phyloP scores from a whole-genome alignment of 495 filamentous ascomycete genomes.

The Penicillium cosmopolitanum region DNA sequence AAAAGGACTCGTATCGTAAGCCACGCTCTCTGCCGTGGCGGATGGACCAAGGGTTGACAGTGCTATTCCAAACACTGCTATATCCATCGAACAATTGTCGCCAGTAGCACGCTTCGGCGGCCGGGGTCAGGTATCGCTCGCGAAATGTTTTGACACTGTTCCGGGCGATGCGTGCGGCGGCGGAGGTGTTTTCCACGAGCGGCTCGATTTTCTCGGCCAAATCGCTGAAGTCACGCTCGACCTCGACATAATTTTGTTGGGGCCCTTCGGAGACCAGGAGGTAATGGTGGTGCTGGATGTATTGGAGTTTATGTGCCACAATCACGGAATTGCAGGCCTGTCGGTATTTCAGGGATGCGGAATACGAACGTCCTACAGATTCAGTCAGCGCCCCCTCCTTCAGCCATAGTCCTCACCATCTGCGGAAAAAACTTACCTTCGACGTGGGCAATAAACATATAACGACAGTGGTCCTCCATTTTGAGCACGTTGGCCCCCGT shows the following conservation, averaged over 20 bases:
- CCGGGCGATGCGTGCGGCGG: conserved; percentile 56
- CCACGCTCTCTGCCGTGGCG: conserved; percentile 30
- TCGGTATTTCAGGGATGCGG: conserved; percentile 60
- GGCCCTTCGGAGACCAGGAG: conserved; percentile 50
- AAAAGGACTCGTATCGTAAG: conserved; percentile 46
- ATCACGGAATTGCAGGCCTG: conserved; percentile 64
- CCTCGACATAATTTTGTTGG: conserved; percentile 64
- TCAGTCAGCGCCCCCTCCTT: conserved; percentile 2
- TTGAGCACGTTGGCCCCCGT: conserved; percentile 42
- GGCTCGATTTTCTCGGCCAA: conserved; percentile 56
- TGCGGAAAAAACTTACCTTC: conserved; percentile 46
- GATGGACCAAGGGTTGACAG: conserved; percentile 27
- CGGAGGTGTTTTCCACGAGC: conserved; percentile 44
- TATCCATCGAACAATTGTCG: conserved; percentile 53
- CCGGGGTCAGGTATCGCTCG: conserved; percentile 60
- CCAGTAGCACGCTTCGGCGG: conserved; percentile 65
- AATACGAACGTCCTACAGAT: conserved; percentile 50
- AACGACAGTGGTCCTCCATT: conserved; percentile 62
- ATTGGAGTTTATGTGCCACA: conserved; percentile 53
- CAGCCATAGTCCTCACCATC: neutral
- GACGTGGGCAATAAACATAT: conserved; percentile 61
- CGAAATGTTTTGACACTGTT: conserved; percentile 59
- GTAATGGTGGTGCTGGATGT: conserved; percentile 49
- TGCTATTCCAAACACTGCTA: conserved; percentile 46
- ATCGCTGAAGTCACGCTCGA: conserved; percentile 60